Conservation (phyloP, 306 rosid species). For the Benincasa hispida region DNA sequence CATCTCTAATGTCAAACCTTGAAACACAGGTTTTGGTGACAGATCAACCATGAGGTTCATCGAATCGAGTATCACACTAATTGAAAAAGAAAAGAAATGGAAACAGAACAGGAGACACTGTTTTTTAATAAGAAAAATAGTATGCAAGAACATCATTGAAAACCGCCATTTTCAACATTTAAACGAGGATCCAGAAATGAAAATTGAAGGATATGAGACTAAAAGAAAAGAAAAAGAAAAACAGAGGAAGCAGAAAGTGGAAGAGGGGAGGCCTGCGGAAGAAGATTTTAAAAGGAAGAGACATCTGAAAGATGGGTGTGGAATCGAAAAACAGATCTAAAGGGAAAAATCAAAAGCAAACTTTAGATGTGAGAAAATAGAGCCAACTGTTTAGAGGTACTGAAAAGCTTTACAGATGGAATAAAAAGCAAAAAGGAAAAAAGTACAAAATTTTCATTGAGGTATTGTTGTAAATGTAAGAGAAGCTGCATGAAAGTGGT, state of each 20-base stretch:
- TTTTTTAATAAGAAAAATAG: background rate
- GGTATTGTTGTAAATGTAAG: background rate
- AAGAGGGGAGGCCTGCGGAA: background rate
- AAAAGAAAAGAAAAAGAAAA: background rate
- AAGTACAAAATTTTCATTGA: too few relatives aligned
- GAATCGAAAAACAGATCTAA: background rate
- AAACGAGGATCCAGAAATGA: background rate
- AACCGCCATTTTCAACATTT: constrained; percentile 10
- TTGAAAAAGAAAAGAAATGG: background rate
- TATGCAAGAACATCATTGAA: constrained; percentile 12
- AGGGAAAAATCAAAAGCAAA: background rate
- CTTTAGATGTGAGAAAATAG: background rate
- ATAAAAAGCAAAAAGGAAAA: background rate
- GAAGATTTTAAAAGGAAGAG: background rate
- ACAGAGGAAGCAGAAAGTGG: background rate
- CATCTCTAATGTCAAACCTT: constrained; percentile 29
- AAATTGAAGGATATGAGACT: background rate
- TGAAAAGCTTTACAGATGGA: background rate
- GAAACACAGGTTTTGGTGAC: background rate
- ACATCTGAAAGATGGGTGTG: background rate
- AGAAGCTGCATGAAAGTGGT: background rate
- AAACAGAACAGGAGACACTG: background rate
- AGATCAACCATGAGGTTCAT: background rate
- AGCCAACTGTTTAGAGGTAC: background rate
- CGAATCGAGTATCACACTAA: background rate